Percentiles rank a stretch among this genome's conserved stretches.
phyloP scores from a whole-genome alignment of 306 rosid species.

The Begonia fuchsioides region DNA sequence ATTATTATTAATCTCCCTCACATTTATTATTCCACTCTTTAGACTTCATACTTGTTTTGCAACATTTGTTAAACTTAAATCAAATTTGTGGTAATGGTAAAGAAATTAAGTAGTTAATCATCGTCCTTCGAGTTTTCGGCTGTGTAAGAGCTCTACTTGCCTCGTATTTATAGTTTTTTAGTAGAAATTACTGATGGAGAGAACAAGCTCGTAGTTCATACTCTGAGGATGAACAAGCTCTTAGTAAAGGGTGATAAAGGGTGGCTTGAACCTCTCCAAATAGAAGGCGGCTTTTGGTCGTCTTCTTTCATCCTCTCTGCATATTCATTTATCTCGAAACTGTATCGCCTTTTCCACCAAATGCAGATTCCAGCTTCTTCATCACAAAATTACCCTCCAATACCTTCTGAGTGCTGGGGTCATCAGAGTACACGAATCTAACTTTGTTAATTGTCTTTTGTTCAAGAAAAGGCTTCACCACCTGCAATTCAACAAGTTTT shows the following conservation, averaged over 20 bases:
- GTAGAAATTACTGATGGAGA: constrained; percentile 8
- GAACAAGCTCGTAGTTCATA: constrained; percentile 12
- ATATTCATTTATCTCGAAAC: constrained; percentile 41
- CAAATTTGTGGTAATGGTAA: too few relatives aligned
- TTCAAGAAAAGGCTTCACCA: constrained; percentile 64
- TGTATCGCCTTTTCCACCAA: constrained; percentile 53
- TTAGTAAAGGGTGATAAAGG: constrained; percentile 10
- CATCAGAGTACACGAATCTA: constrained; percentile 56
- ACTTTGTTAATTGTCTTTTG: constrained; percentile 42
- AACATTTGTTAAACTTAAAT: too few relatives aligned
- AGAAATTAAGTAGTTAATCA: too few relatives aligned
- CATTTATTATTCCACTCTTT: too few relatives aligned
- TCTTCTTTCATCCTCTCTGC: constrained; percentile 79
- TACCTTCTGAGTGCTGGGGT: constrained; percentile 41
- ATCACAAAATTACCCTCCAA: constrained; percentile 64
- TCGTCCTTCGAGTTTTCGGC: too few relatives aligned
- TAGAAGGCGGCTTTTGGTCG: constrained; percentile 28
- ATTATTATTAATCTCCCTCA: too few relatives aligned
- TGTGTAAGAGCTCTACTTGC: too few relatives aligned
- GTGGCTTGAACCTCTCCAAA: constrained; percentile 31
- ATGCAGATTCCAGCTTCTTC: constrained; percentile 61
- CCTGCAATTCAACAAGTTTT: constrained; percentile 23
- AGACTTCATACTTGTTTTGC: too few relatives aligned
- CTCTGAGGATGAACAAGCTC: too few relatives aligned
- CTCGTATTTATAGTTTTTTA: too few relatives aligned